Conservation (phyloP, 2,329 filamentous ascomycete genomes). For the Davidsoniella virescens region DNA sequence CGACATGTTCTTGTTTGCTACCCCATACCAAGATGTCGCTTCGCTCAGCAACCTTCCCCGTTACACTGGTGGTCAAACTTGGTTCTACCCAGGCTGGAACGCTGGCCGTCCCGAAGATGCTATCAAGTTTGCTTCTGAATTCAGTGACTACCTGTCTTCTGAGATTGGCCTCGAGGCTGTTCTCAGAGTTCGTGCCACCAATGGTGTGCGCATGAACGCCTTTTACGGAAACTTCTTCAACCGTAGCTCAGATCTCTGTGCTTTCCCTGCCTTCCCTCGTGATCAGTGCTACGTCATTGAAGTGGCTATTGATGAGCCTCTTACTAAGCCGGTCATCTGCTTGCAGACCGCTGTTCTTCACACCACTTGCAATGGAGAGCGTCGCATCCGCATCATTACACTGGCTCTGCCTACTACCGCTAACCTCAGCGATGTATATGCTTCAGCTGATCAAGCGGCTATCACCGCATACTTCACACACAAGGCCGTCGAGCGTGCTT, state of each 20-base stretch:
- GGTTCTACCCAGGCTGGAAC: slow-evolving; percentile 97
- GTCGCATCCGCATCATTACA: slow-evolving; percentile 87
- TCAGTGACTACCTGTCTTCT: slow-evolving; percentile 89
- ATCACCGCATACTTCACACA: slow-evolving; percentile 91
- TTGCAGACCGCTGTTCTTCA: slow-evolving; percentile 90
- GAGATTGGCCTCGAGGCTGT: slow-evolving; percentile 95
- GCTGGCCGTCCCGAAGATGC: slow-evolving; percentile 86
- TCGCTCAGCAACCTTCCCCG: slow-evolving; percentile 88
- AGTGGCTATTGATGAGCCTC: slow-evolving; percentile 89
- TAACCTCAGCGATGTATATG: slow-evolving; percentile 78
- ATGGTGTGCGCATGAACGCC: slow-evolving; percentile 85
- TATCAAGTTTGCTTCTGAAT: slow-evolving; percentile 93
- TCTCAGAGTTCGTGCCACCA: slow-evolving; percentile 85
- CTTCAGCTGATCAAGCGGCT: slow-evolving; percentile 84
- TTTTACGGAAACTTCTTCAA: slow-evolving; percentile 99
- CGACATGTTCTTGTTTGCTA: slow-evolving; percentile 94
- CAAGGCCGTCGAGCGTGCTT: slow-evolving; percentile 83
- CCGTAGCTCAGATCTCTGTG: slow-evolving; percentile 88
- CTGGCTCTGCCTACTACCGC: slow-evolving; percentile 85
- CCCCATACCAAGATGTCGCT: slow-evolving; percentile 92
- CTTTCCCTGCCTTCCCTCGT: slow-evolving; percentile 92
- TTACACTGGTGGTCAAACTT: slow-evolving; percentile 94
- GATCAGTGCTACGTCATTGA: slow-evolving; percentile 97
- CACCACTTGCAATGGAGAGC: slow-evolving; percentile 93
- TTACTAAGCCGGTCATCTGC: slow-evolving; percentile 83